These are phyloP conservation scores for Paramecium caudatum DNA, from an alignment of 73 alveolate species.

Conservation along the genomic window DNA sequence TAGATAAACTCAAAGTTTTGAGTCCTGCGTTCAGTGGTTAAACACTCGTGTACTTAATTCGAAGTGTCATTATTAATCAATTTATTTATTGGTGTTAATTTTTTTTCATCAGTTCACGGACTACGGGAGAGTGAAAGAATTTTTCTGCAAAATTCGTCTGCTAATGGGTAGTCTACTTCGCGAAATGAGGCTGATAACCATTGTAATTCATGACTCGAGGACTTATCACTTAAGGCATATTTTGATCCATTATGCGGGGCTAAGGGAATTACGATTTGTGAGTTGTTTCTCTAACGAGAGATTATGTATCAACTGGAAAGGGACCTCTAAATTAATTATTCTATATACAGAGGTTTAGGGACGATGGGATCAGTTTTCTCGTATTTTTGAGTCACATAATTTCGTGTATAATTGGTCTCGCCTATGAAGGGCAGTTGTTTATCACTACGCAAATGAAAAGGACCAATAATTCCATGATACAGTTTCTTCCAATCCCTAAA, in stretches of 20 bases:
- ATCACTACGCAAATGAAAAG: not conserved
- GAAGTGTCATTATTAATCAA: conserved; percentile 19
- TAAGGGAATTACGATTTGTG: not conserved
- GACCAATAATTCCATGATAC: conserved; percentile 57
- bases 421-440: conserved; percentile 45
- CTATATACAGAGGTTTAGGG: not conserved
- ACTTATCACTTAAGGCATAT: not conserved
- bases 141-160: not conserved
- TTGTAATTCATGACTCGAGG: not conserved
- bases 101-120: conserved; percentile 17
- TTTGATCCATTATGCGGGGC: not conserved
- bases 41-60: conserved; percentile 22
- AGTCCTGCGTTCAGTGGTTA: not conserved
- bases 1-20: conserved; percentile 27
- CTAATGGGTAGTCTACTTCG: not conserved
- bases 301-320: conserved; percentile 8
- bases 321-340: not conserved
- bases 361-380: conserved; percentile 15
- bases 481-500: conserved; percentile 32
- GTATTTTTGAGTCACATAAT: not conserved
- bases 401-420: conserved; percentile 33
- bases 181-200: conserved; percentile 51
- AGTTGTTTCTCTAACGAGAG: conserved; percentile 6
- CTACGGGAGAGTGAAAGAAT: not conserved
- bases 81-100: not conserved